A percentile compares a stretch with the other conserved stretches of the same genome.
Evolutionary conservation across 768 basidiomycete species (phyloP).

Genomic region (Lanmaoa pseudosensibilis): DNA sequence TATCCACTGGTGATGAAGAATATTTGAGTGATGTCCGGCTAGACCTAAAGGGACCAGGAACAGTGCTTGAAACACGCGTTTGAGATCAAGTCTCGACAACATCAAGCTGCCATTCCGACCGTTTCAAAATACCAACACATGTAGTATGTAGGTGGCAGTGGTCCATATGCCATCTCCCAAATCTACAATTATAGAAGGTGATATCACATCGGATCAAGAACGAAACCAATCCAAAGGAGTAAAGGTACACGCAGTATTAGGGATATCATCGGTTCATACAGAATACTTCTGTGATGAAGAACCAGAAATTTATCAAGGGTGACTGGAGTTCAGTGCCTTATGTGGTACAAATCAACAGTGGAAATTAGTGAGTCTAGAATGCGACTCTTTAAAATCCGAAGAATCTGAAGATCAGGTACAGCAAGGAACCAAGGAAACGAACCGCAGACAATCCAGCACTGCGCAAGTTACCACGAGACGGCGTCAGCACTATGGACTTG

Average conservation of each 20-base stretch:
- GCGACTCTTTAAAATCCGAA: conserved; percentile 50
- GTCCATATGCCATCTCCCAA: background rate
- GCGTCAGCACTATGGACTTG: conserved; percentile 1
- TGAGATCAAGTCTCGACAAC: conserved; percentile 5
- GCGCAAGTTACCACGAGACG: background rate
- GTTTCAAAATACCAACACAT: conserved; percentile 2
- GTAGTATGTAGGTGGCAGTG: background rate
- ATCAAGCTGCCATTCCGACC: conserved; percentile 5
- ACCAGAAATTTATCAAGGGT: background rate
- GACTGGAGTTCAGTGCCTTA: background rate
- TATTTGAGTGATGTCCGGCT: background rate
- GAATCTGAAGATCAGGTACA: conserved; percentile 78
- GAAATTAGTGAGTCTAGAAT: background rate
- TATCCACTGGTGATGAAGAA: background rate
- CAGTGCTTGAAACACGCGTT: background rate
- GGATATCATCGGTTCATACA: conserved; percentile 6
- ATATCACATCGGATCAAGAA: background rate
- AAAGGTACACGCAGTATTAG: conserved; percentile 17
- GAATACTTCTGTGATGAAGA: conserved; percentile 3
- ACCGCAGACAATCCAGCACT: conserved; percentile 80
- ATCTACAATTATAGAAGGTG: background rate
- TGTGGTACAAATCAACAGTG: conserved; percentile 7
- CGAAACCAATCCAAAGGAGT: background rate
- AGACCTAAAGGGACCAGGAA: background rate
- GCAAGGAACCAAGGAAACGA: conserved; percentile 74